A percentile compares a stretch with the other conserved stretches of the same genome.
phyloP scores from a whole-genome alignment of 441 rosid genomes.

The Jatropha multifida region DNA sequence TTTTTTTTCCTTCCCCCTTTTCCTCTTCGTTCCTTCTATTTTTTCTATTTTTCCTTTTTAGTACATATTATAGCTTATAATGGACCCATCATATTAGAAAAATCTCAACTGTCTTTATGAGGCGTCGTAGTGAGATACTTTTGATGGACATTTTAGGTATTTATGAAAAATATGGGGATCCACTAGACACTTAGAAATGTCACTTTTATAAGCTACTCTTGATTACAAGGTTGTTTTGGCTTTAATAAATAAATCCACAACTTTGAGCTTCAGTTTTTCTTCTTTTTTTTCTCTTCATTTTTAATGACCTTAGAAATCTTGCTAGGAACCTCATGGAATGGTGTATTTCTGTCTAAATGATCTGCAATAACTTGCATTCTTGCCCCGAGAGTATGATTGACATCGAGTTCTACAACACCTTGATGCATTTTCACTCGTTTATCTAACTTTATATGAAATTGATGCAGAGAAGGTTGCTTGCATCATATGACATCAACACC shows the following conservation, averaged over 20 bases:
- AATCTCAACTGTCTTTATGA: not conserved
- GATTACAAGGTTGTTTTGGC: too few relatives aligned
- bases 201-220: too few relatives aligned
- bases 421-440: not conserved
- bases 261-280: too few relatives aligned
- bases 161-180: not conserved
- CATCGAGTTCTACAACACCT: not conserved
- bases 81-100: not conserved
- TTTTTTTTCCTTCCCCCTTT: not conserved
- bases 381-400: not conserved
- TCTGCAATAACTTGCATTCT: not conserved
- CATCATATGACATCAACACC: conserved; percentile 32
- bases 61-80: not conserved
- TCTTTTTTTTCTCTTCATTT: not conserved
- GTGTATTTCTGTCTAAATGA: not conserved
- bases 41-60: not conserved
- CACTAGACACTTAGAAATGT: not conserved
- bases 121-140: not conserved
- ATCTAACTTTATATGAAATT: not conserved
- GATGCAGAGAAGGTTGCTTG: conserved; percentile 56
- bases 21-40: not conserved
- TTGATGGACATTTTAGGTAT: too few relatives aligned
- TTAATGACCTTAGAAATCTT: not conserved
- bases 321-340: not conserved
- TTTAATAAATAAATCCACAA: too few relatives aligned